Evolutionary conservation across 805 yeast species (phyloP).

Genomic region (Lipomyces chichibuensis): DNA sequence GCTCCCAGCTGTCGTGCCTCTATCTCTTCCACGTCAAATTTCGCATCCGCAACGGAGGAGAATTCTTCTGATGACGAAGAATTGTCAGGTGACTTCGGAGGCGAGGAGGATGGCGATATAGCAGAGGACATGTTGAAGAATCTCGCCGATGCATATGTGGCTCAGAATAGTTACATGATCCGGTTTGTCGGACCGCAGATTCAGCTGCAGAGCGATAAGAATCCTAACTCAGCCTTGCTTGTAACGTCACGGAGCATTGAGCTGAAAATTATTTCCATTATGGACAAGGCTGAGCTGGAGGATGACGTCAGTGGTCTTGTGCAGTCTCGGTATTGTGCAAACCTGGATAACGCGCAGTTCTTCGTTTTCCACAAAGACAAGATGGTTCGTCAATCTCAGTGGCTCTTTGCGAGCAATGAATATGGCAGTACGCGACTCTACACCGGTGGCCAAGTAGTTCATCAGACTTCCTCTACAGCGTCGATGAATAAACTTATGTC

Average conservation of each 20-base stretch:
- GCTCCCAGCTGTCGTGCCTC: not conserved
- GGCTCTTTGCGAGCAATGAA: constrained; percentile 51
- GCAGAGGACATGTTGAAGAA: constrained; percentile 42
- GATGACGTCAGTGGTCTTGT: constrained; percentile 52
- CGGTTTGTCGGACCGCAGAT: constrained; percentile 80
- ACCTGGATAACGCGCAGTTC: constrained; percentile 71
- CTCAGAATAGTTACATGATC: constrained; percentile 59
- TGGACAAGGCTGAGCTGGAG: constrained; percentile 51
- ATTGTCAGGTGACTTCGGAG: constrained; percentile 45
- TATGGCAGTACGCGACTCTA: constrained; percentile 60
- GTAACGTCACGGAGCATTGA: constrained; percentile 76
- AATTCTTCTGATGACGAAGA: constrained; percentile 2
- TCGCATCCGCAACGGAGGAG: not conserved
- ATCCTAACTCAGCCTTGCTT: constrained; percentile 61
- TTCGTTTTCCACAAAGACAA: constrained; percentile 64
- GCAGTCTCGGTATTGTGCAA: constrained; percentile 70
- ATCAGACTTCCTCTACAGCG: not conserved
- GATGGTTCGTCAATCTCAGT: constrained; percentile 44
- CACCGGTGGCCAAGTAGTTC: constrained; percentile 4
- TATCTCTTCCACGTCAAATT: not conserved
- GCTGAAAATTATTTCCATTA: constrained; percentile 66
- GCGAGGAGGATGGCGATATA: constrained; percentile 52
- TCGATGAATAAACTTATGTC: not conserved
- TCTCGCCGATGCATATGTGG: constrained; percentile 37
- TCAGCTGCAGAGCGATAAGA: constrained; percentile 61